These are phyloP conservation scores for Circinella umbellata DNA, from an alignment of 371 early-diverging fungal genomes.

Conservation along the genomic window DNA sequence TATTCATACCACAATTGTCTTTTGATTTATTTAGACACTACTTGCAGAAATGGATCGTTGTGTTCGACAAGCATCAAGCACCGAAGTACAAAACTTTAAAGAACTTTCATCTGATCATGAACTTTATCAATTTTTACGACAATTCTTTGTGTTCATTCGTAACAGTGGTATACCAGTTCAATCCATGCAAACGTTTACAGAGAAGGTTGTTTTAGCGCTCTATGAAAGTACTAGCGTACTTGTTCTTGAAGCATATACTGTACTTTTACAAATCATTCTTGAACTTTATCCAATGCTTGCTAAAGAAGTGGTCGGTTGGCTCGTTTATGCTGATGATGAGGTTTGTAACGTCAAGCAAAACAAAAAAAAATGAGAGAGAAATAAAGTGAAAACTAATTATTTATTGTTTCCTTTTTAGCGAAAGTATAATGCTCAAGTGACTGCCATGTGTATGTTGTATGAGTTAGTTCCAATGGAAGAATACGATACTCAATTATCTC, in stretches of 20 bases:
- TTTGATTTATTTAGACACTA: constrained; percentile 65
- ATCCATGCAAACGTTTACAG: constrained; percentile 75
- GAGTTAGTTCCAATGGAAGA: constrained; percentile 80
- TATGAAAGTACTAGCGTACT: constrained; percentile 77
- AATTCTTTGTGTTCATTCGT: constrained; percentile 69
- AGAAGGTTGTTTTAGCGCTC: constrained; percentile 82
- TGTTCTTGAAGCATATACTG: constrained; percentile 80
- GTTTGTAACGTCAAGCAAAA: constrained; percentile 6
- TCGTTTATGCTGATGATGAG: constrained; percentile 93
- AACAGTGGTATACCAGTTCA: constrained; percentile 74
- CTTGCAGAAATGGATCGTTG: constrained; percentile 78
- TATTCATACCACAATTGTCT: too few species aligned
- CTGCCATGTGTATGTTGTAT: constrained; percentile 75
- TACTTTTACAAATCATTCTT: constrained; percentile 80
- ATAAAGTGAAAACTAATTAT: background rate
- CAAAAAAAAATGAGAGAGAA: background rate
- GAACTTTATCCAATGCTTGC: constrained; percentile 76
- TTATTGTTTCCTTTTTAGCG: constrained; percentile 35
- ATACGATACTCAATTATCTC: constrained; percentile 86
- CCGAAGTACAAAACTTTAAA: constrained; percentile 52
- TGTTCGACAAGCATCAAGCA: constrained; percentile 48
- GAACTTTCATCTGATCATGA: constrained; percentile 82
- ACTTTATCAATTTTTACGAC: constrained; percentile 70
- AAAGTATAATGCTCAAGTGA: constrained; percentile 84
- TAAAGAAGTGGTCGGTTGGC: constrained; percentile 88